Conservation (phyloP, 2,329 filamentous ascomycete species). For the Neophaeococcomyces aloes region DNA sequence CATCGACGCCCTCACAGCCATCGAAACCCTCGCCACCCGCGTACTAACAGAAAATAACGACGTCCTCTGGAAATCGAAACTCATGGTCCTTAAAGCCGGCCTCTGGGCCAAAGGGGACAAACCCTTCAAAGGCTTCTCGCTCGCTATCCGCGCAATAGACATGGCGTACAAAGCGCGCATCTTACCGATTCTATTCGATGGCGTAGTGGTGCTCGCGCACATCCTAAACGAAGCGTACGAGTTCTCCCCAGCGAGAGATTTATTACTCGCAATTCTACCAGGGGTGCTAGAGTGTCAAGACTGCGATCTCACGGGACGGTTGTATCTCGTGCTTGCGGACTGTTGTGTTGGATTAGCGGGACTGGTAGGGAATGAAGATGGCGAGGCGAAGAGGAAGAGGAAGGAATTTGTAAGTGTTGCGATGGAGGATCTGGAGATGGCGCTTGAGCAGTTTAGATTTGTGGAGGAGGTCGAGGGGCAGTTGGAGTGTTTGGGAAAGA, state of each 20-base stretch:
- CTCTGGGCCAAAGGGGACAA: slow-evolving; percentile 59
- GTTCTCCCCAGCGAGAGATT: slow-evolving; percentile 53
- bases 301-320: slow-evolving; percentile 48
- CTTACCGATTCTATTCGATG: slow-evolving; percentile 61
- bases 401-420: slow-evolving; percentile 51
- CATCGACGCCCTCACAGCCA: slow-evolving; percentile 41
- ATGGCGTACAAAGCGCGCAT: slow-evolving; percentile 61
- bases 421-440: slow-evolving; percentile 50
- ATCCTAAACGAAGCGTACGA: slow-evolving; percentile 62
- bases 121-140: slow-evolving; percentile 64
- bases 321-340: slow-evolving; percentile 64
- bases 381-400: slow-evolving; percentile 30
- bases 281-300: slow-evolving; percentile 64
- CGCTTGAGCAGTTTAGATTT: slow-evolving; percentile 53
- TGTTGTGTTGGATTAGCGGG: slow-evolving; percentile 70
- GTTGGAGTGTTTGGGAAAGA: slow-evolving; percentile 73
- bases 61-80: slow-evolving; percentile 56
- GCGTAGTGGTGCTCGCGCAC: slow-evolving; percentile 54
- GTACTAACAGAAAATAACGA: slow-evolving; percentile 48
- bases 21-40: slow-evolving; percentile 43
- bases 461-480: slow-evolving; percentile 60
- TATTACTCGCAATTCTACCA: slow-evolving; percentile 62
- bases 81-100: slow-evolving; percentile 62
- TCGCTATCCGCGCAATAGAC: slow-evolving; percentile 63
- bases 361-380: slow-evolving; percentile 24